Conservation (phyloP, 164 flowering plant species). For the Vitis cinerea region DNA sequence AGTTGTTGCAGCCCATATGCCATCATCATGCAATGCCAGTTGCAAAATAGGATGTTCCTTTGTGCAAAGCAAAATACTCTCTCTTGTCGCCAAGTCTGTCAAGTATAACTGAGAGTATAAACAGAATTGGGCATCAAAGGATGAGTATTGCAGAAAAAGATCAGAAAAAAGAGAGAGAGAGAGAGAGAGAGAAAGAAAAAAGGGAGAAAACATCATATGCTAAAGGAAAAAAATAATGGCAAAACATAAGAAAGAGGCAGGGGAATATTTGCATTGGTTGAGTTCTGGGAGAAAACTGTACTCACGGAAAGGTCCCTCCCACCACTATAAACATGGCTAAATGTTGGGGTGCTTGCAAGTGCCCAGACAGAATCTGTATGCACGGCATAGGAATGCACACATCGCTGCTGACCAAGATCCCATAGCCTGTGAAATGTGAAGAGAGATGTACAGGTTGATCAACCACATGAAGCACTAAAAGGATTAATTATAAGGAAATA, state of each 20-base stretch:
- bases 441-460: neutral
- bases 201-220: neutral
- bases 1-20: slow-evolving; percentile 91
- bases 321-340: slow-evolving; percentile 97
- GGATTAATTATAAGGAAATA: neutral
- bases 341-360: slow-evolving; percentile 89
- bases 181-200: neutral
- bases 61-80: slow-evolving; percentile 85
- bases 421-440: slow-evolving; percentile 53
- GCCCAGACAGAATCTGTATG: slow-evolving; percentile 99
- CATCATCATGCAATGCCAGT: slow-evolving; percentile 82
- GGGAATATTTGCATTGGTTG: neutral
- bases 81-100: slow-evolving; percentile 94
- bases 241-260: neutral
- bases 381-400: slow-evolving; percentile 96
- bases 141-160: slow-evolving; percentile 1
- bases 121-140: slow-evolving; percentile 7
- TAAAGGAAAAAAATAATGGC: neutral
- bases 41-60: slow-evolving; percentile 82
- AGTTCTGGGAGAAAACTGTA: slow-evolving; percentile 10
- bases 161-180: neutral
- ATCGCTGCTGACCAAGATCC: slow-evolving; percentile 99
- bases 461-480: neutral
- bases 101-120: slow-evolving; percentile 67
- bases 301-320: slow-evolving; percentile 94